phyloP scores from a whole-genome alignment of 768 basidiomycete species.

The Sarcomyxa edulis region DNA sequence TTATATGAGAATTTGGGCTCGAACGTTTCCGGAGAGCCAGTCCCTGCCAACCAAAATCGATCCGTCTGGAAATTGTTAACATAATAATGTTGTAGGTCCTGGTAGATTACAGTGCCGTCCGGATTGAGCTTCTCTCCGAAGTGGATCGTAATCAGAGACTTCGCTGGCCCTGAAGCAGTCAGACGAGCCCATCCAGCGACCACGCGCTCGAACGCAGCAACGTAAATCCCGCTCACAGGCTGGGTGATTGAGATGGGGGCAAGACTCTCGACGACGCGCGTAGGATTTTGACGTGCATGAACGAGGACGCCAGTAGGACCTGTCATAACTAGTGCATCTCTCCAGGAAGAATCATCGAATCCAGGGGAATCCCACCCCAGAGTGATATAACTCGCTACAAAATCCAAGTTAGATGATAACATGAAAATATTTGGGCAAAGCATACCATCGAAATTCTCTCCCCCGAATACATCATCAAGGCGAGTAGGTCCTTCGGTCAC shows the following conservation, averaged over 20 bases:
- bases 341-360: constrained; percentile 17
- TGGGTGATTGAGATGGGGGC: constrained; percentile 19
- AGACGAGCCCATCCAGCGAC: constrained; percentile 23
- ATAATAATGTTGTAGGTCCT: constrained; percentile 16
- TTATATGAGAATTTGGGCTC: too few species aligned
- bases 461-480: too few species aligned
- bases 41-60: too few species aligned
- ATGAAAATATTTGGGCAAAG: background rate
- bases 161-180: constrained; percentile 18
- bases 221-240: constrained; percentile 17
- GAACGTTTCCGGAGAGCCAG: too few species aligned
- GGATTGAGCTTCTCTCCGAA: constrained; percentile 25
- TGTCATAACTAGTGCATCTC: constrained; percentile 11
- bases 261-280: constrained; percentile 15
- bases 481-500: too few species aligned
- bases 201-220: constrained; percentile 20
- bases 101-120: constrained; percentile 8
- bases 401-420: background rate
- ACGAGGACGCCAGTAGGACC: constrained; percentile 18
- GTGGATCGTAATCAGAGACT: constrained; percentile 20
- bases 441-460: too few species aligned
- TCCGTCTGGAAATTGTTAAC: constrained; percentile 21
- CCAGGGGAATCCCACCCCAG: constrained; percentile 14
- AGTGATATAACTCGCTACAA: constrained; percentile 17
- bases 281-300: constrained; percentile 18